phyloP scores from a whole-genome alignment of 345 rosid genomes.

The Citrus cavaleriei region DNA sequence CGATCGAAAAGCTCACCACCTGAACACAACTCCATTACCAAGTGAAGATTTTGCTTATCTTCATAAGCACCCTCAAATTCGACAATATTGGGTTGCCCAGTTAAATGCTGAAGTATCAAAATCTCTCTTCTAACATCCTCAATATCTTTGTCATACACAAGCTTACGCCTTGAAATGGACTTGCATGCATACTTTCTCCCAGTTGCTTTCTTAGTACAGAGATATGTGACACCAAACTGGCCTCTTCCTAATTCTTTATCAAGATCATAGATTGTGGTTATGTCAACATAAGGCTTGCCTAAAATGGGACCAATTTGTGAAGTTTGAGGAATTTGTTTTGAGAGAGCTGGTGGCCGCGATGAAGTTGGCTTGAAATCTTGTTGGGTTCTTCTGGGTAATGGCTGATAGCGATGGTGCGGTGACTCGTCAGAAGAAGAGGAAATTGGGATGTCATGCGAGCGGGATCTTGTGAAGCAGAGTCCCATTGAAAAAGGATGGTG shows the following conservation, averaged over 20 bases:
- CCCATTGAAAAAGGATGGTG: constrained; percentile 32
- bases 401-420: constrained; percentile 28
- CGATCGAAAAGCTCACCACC: constrained; percentile 96
- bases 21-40: constrained; percentile 92
- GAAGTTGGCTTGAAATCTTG: background rate
- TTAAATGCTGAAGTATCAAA: constrained; percentile 68
- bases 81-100: constrained; percentile 87
- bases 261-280: constrained; percentile 45
- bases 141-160: constrained; percentile 41
- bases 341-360: background rate
- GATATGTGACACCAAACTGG: constrained; percentile 69
- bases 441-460: constrained; percentile 52
- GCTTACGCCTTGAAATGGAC: constrained; percentile 68
- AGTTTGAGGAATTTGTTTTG: constrained; percentile 22
- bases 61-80: constrained; percentile 82
- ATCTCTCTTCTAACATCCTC: constrained; percentile 75
- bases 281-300: constrained; percentile 55
- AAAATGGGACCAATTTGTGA: constrained; percentile 48
- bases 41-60: constrained; percentile 53
- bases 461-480: constrained; percentile 31
- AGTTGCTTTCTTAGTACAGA: constrained; percentile 64
- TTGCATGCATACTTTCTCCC: constrained; percentile 73
- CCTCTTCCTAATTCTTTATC: constrained; percentile 84
- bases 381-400: constrained; percentile 21
- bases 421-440: constrained; percentile 43